A percentile compares a stretch with the other conserved stretches of the same genome.
Conservation (phyloP, 768 basidiomycete species). For the Dictyophora rubrovolvata region DNA sequence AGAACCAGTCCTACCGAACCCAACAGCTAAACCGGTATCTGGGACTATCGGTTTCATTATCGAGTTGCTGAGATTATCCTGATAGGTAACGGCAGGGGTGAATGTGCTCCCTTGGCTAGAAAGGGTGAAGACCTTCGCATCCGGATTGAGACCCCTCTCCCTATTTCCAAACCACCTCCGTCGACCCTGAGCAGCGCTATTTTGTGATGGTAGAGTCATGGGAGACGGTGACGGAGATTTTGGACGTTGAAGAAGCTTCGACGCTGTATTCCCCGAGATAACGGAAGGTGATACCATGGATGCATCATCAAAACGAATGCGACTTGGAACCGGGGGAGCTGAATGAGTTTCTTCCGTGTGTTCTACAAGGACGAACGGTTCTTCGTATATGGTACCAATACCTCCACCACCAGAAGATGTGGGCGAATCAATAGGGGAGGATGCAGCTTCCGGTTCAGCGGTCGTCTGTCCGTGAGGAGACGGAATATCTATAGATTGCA, state of each 20-base stretch:
- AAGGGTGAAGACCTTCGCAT: constrained; percentile 74
- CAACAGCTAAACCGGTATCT: background rate
- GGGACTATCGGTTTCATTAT: constrained; percentile 29
- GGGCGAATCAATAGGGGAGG: constrained; percentile 2
- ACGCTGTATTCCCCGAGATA: background rate
- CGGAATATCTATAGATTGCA: constrained; percentile 39
- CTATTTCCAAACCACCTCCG: constrained; percentile 40
- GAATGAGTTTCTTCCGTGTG: background rate
- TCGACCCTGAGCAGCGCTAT: too few species aligned
- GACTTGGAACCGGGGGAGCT: background rate
- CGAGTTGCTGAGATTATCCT: background rate
- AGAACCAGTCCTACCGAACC: too few species aligned
- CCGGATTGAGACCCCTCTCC: constrained; percentile 68
- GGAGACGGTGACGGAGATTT: background rate
- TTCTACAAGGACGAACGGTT: background rate
- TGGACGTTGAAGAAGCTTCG: background rate
- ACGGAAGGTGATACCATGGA: background rate
- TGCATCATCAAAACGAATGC: background rate
- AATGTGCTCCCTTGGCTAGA: background rate
- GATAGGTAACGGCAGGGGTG: background rate
- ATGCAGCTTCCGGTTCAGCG: background rate
- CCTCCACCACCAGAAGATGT: background rate
- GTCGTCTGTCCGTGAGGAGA: background rate
- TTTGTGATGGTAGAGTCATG: background rate
- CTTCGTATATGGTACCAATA: background rate